Base-by-base conservation (phyloP, 164 flowering plant genomes). In the Kalanchoe fedtschenkoi region DNA sequence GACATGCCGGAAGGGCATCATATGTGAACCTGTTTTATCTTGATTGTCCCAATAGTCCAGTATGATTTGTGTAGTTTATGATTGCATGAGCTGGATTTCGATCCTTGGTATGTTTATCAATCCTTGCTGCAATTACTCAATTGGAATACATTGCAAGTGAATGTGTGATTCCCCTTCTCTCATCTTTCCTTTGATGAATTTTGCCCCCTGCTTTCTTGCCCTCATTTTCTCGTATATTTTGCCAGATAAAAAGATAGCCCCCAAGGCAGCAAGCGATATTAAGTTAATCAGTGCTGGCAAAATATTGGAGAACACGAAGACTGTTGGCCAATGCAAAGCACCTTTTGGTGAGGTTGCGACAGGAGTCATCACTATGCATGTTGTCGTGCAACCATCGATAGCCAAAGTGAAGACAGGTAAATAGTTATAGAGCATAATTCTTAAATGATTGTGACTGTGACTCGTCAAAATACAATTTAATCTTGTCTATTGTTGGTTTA, bases 291-390 rank as follows among this genome's bases (percentile, higher is more conserved):
- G 73, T 67, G 76, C 78, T 58, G 90, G 90, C 7, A 85, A 81
- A 65, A 75, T 85, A 63, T 71, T 85, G 79, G 90, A 83, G 57
- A 83, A 83, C 70, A 81, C 62, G 73, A 83, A 72, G 70, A 81
- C 87, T 60, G 83, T 85, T 62, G 81, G 80, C 26, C 86, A 85
- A 64, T 83, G 87, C 75, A 77, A 70, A 67, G 62, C 66, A 60
- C 83, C 86, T 17, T 81, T 76, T 69, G 80, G 83, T 21, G 86
- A 83, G 44, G 67, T 73, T 70, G 64, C 79, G 16, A 81, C 79
- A 17, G 87, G 81, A 15, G 75, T 72, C n/a, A 73, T 81, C 63
- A 75, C 79, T 47, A 81, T 85, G 87, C 91, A 85, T 62, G 87
- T 83, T 61, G 87, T 85, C 65, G 83, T 85, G 66, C 91, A 83